These are phyloP conservation scores for Porcisia hertigi DNA, from an alignment of 208 protist species.

Conservation along the genomic window DNA sequence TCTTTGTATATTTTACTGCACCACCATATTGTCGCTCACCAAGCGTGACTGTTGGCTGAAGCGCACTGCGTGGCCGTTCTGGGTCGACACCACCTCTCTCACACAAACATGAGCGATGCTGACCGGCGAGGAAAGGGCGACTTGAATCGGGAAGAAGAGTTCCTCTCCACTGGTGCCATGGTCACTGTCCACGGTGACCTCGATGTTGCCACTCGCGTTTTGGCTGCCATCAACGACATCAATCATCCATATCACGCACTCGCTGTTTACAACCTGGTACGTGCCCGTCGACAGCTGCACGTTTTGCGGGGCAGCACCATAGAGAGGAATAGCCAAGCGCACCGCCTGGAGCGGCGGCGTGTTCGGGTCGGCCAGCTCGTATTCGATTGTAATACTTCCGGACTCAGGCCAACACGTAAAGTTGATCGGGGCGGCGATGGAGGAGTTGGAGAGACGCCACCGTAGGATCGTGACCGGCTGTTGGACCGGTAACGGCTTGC, in stretches of 20 bases:
- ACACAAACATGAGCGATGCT: constrained; percentile 61
- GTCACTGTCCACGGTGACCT: constrained; percentile 50
- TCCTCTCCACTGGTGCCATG: constrained; percentile 27
- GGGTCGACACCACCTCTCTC: constrained; percentile 53
- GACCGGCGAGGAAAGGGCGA: constrained; percentile 44
- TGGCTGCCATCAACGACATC: constrained; percentile 47
- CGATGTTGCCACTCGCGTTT: constrained; percentile 68
- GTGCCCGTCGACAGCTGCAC: constrained; percentile 52
- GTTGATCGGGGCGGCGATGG: constrained; percentile 52
- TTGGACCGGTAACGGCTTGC: constrained; percentile 79
- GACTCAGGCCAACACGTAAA: constrained; percentile 83
- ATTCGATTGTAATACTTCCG: constrained; percentile 78
- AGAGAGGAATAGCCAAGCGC: constrained; percentile 61
- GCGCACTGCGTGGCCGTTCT: constrained; percentile 54
- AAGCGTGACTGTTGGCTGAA: constrained; percentile 68
- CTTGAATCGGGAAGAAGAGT: constrained; percentile 80
- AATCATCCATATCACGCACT: constrained; percentile 67
- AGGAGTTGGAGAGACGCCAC: constrained; percentile 49
- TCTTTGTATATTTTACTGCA: constrained; percentile 39
- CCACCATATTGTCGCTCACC: constrained; percentile 46
- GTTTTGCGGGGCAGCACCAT: constrained; percentile 37
- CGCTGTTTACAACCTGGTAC: constrained; percentile 28
- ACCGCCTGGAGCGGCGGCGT: constrained; percentile 55
- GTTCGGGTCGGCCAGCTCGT: constrained; percentile 56
- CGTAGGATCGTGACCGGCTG: constrained; percentile 81